These are phyloP conservation scores for Penicillium sumatraense DNA, from an alignment of 2,329 filamentous ascomycete genomes.

Conservation along the genomic window DNA sequence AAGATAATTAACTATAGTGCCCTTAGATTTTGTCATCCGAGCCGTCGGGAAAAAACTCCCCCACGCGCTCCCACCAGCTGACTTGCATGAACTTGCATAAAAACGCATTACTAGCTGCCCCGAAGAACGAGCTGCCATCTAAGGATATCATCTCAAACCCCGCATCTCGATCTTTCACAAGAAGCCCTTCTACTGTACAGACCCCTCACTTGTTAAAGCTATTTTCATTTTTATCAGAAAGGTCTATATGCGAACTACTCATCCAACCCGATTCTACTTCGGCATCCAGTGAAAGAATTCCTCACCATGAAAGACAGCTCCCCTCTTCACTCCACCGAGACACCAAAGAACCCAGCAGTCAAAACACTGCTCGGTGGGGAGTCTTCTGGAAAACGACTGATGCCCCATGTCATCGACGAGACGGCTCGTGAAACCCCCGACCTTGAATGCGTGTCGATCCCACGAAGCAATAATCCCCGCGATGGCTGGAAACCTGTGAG, in stretches of 20 bases:
- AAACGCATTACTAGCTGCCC: too few relatives aligned
- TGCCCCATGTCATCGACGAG: not conserved
- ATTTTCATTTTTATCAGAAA: too few relatives aligned
- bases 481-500: constrained; percentile 7
- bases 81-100: not conserved
- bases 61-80: too few relatives aligned
- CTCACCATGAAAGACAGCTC: not conserved
- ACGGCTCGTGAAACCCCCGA: not conserved
- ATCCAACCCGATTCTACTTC: not conserved
- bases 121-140: too few relatives aligned
- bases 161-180: not conserved
- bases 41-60: too few relatives aligned
- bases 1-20: too few relatives aligned
- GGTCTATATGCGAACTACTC: too few relatives aligned
- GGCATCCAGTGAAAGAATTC: not conserved
- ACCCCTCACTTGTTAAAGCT: too few relatives aligned
- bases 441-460: not conserved
- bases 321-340: not conserved
- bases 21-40: too few relatives aligned
- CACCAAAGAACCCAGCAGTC: not conserved
- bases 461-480: not conserved
- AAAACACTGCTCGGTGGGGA: not conserved
- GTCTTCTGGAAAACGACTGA: not conserved
- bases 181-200: too few relatives aligned
- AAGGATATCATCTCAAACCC: not conserved